Evolutionary conservation across 805 yeast genomes (phyloP), one percentile per base, ranked within the genome.

Genomic region (Spathaspora girioi): DNA sequence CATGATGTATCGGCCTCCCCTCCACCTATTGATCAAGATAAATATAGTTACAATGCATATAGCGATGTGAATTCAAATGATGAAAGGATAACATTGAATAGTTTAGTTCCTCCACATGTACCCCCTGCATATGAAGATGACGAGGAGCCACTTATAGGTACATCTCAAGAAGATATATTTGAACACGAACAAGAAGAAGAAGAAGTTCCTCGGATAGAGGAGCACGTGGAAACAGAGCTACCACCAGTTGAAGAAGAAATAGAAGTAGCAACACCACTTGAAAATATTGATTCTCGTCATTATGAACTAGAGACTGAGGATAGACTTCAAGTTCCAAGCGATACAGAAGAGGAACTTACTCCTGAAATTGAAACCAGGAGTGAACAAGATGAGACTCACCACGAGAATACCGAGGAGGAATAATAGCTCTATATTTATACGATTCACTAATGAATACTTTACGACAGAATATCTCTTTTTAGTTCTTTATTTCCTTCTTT

Each of bases 61-160:
- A 66, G 72, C 10, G 80, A 77, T 17, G 63, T 56, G 20, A 69
- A 66, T 38, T 67, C 71, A 0, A 59, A 55, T 14, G 77, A 68
- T 45, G 80, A 76, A 53, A 59, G 77, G 47, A 73, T 75, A 17
- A 73, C 79, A 1, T 61, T 76, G 59, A 63, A 67, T 47, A 75
- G 74, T 52, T 57, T 75, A 35, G 48, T 61, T 12, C 65, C 63
- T 10, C 73, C 78, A 4, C 50, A 58, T 27, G 53, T 57, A 29
- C 80, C 79, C 1, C 80, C 80, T 2, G 59, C 68, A 2, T 76
- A 75, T 52, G 51, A 35, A 29, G 32, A 23, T 23, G 26, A 29
- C 4, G 32, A 29, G n/a, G 54, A 44, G 12, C n/a, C 31, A 9
- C n/a, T 5, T n/a, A 45, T 31, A 8, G 40, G 40, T 3, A n/a